These are phyloP conservation scores for Exophiala spinifera DNA, from an alignment of 2,329 filamentous ascomycete genomes.

Conservation along the genomic window DNA sequence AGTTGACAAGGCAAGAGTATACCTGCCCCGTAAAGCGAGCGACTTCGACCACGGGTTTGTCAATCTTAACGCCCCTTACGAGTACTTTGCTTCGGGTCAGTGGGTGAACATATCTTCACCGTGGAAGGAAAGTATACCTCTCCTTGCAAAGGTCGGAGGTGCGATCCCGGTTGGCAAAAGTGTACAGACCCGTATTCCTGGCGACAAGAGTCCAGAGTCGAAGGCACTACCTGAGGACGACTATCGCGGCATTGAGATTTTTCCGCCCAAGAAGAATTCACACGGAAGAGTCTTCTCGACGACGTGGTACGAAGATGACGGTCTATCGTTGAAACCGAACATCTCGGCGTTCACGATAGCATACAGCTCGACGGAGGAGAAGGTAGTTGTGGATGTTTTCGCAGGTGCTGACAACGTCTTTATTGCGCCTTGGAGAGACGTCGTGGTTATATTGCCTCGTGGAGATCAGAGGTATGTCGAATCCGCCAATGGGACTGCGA, in stretches of 20 bases:
- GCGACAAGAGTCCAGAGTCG: conserved; percentile 44
- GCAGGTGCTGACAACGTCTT: conserved; percentile 43
- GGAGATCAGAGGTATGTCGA: conserved; percentile 47
- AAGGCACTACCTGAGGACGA: conserved; percentile 51
- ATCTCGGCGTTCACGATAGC: conserved; percentile 44
- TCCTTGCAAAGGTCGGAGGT: conserved; percentile 55
- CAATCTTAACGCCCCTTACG: conserved; percentile 61
- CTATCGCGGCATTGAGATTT: conserved; percentile 57
- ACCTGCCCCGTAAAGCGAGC: conserved; percentile 37
- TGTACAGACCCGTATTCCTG: conserved; percentile 51
- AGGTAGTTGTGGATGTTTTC: conserved; percentile 45
- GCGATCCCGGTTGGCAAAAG: conserved; percentile 53
- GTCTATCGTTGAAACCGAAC: conserved; percentile 45
- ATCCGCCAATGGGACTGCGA: conserved; percentile 33
- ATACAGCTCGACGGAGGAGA: conserved; percentile 45
- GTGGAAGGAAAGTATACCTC: conserved; percentile 54
- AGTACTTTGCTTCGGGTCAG: conserved; percentile 54
- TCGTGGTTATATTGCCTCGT: conserved; percentile 51
- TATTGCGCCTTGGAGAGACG: conserved; percentile 48
- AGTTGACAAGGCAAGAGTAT: conserved; percentile 54
- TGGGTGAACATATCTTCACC: conserved; percentile 52
- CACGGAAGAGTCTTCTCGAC: conserved; percentile 39
- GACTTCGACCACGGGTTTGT: conserved; percentile 56
- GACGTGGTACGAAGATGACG: conserved; percentile 58
- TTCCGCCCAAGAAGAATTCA: conserved; percentile 48